Conservation (phyloP, 148 eudicot species). For the Polygonum maritimum region DNA sequence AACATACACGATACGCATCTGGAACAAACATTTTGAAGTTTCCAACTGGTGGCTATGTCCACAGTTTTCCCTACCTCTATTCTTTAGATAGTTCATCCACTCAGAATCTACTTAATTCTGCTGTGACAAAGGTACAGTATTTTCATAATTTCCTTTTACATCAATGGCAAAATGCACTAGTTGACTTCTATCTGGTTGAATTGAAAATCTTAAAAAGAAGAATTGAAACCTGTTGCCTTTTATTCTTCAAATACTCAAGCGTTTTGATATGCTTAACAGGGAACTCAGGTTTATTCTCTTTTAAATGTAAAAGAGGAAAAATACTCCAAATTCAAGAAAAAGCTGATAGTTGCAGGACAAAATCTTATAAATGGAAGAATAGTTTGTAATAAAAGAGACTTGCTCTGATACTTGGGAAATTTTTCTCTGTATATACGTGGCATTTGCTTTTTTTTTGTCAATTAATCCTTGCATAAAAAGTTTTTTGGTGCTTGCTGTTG, state of each 20-base stretch:
- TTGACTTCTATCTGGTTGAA: background rate
- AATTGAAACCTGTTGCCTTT: background rate
- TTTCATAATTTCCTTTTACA: background rate
- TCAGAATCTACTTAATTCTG: constrained; percentile 54
- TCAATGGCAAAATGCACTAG: background rate
- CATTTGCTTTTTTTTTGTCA: too few relatives aligned
- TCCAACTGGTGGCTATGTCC: constrained; percentile 87
- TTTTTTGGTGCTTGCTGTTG: too few relatives aligned
- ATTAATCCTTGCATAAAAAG: too few relatives aligned
- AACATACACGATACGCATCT: constrained; percentile 87
- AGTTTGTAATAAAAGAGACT: too few relatives aligned
- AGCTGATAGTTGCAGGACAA: too few relatives aligned
- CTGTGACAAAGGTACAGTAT: constrained; percentile 47
- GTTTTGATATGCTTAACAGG: too few relatives aligned
- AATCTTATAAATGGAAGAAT: too few relatives aligned
- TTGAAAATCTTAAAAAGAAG: background rate
- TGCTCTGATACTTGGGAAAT: too few relatives aligned
- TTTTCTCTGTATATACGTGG: too few relatives aligned
- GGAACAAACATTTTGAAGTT: constrained; percentile 84
- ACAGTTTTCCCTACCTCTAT: constrained; percentile 81
- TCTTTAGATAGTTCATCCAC: constrained; percentile 79
- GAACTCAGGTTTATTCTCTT: too few relatives aligned
- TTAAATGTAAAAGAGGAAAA: too few relatives aligned
- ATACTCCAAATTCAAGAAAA: too few relatives aligned
- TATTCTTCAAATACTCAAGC: background rate